Base-by-base conservation (phyloP, 2,329 filamentous ascomycete genomes). In the Biscogniauxia marginata region DNA sequence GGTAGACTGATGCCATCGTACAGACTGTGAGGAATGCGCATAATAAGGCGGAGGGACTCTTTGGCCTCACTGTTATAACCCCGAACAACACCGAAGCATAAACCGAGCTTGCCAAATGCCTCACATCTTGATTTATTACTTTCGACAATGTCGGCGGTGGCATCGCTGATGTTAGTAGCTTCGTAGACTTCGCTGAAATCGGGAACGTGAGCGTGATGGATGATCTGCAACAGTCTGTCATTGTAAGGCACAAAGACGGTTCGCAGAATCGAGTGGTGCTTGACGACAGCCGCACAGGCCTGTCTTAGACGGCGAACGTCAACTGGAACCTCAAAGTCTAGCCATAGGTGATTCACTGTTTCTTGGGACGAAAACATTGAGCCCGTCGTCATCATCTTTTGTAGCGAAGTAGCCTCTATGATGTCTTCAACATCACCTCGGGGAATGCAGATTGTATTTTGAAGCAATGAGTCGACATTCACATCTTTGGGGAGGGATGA, bases 181-280 rank as follows among this genome's bases (percentile, higher is more conserved):
- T 39, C 30, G 11, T 39, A 39, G 30, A 39, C n/a, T 39, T 39
- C 30, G 30, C 30, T 9, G 30, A 39, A 39, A 8, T 39, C 30
- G 13, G 30, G 30, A 16, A 39, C 30, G 30, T n/a, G 30, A 39
- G 11, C 13, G 11, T n/a, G 30, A n/a, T 39, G 11, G 1, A 59
- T 48, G 13, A 59, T 49, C 46, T 59, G 57, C 9, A 56, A 7
- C 9, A 59, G 49, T 7, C 24, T 48, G 9, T 24, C 50, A 4
- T 48, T 18, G 19, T 50, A 46, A 18, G 57, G 45, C 16, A 54
- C 45, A 19, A 59, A 59, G 7, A 59, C 53, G 2, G 57, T 53
- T 6, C 53, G 57, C 11, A 59, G 53, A 8, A 30, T 53, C n/a
- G 47, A 44, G 22, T 59, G 57, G 23, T 56, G 55, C 16, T 50